These are phyloP conservation scores for Exserohilum rostratum DNA, from an alignment of 2,329 filamentous ascomycete genomes.

Conservation along the genomic window DNA sequence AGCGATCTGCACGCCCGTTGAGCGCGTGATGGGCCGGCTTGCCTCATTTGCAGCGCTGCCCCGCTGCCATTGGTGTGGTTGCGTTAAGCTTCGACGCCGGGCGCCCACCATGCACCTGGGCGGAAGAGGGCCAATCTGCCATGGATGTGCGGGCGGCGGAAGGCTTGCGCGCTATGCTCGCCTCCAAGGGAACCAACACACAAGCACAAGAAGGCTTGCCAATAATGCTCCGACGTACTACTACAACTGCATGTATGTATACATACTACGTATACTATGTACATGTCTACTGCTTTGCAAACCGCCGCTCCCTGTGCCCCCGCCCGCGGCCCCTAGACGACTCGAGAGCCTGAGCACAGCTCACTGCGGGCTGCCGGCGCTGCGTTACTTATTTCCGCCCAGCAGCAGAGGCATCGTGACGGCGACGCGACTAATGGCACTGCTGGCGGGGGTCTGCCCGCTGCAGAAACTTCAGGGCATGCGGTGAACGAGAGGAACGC, in stretches of 20 bases:
- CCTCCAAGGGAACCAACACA: constrained; percentile 1
- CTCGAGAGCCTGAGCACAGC: neutral
- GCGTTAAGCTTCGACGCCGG: constrained; percentile 38
- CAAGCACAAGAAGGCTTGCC: constrained; percentile 1
- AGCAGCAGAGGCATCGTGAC: neutral
- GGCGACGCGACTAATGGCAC: constrained; percentile 20
- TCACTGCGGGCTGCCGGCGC: neutral
- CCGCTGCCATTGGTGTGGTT: constrained; percentile 32
- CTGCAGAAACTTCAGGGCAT: constrained; percentile 27
- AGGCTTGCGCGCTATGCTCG: constrained; percentile 24
- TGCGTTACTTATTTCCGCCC: neutral
- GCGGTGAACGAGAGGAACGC: constrained; percentile 14
- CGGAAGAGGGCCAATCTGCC: constrained; percentile 16
- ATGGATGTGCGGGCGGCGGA: constrained; percentile 28
- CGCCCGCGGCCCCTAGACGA: neutral
- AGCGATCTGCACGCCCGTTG: constrained; percentile 46
- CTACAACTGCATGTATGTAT: no score
- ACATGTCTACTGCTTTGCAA: no score
- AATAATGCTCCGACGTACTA: constrained; percentile 23
- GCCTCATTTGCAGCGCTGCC: constrained; percentile 28
- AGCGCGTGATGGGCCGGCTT: constrained; percentile 42
- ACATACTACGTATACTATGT: no score
- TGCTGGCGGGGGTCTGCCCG: constrained; percentile 27
- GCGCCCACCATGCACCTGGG: constrained; percentile 18
- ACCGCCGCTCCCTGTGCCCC: neutral